These are phyloP conservation scores for Golubevia pallescens DNA, from an alignment of 1,284 basidiomycete species.

Conservation along the genomic window DNA sequence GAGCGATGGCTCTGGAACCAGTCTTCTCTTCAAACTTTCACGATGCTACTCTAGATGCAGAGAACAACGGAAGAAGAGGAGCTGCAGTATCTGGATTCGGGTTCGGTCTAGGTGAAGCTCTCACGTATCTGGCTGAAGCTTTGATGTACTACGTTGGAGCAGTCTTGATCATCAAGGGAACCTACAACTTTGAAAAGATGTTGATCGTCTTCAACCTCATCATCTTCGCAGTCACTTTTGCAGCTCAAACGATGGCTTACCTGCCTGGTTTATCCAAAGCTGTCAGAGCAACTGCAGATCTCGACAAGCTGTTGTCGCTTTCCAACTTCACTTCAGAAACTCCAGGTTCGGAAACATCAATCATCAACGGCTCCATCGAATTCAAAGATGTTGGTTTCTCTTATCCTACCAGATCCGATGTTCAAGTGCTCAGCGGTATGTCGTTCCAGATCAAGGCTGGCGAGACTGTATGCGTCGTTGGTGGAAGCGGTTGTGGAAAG, in stretches of 20 bases:
- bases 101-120: constrained; percentile 77
- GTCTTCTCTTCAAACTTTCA: constrained; percentile 78
- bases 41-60: constrained; percentile 71
- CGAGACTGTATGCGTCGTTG: constrained; percentile 57
- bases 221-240: constrained; percentile 90
- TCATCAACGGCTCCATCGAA: constrained; percentile 21
- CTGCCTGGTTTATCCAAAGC: constrained; percentile 44
- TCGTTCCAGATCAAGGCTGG: constrained; percentile 27
- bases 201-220: constrained; percentile 87
- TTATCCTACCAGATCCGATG: constrained; percentile 23
- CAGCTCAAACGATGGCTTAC: constrained; percentile 84
- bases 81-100: constrained; percentile 85
- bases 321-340: constrained; percentile 4
- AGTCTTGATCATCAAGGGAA: constrained; percentile 78
- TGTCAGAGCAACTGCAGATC: constrained; percentile 31
- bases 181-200: constrained; percentile 84
- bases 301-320: constrained; percentile 24
- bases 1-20: constrained; percentile 84
- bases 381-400: constrained; percentile 44
- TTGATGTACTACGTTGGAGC: constrained; percentile 89
- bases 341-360: constrained; percentile 2
- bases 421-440: constrained; percentile 23
- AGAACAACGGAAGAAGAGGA: constrained; percentile 75
- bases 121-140: constrained; percentile 77
- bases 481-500: constrained; percentile 54